A percentile compares a stretch with the other conserved stretches of the same genome.
Evolutionary conservation across 345 rosid genomes (phyloP).

Genomic region (Aethionema arabicum): DNA sequence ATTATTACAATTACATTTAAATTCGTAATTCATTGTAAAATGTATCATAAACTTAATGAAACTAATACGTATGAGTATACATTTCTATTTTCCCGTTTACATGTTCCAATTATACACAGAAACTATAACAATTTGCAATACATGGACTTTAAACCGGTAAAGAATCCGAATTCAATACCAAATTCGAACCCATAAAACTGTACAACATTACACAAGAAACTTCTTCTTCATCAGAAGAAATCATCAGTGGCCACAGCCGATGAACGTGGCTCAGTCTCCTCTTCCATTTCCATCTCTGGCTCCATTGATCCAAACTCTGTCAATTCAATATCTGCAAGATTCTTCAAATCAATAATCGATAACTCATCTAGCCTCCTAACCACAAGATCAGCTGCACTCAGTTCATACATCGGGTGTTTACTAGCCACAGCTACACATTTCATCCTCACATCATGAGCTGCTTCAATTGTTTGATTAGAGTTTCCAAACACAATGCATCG

Average conservation of each 20-base stretch:
- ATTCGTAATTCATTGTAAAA: no score
- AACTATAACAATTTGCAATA: constrained; percentile 17
- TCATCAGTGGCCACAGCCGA: constrained; percentile 59
- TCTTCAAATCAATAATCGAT: constrained; percentile 86
- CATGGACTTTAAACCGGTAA: constrained; percentile 14
- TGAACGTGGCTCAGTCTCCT: constrained; percentile 45
- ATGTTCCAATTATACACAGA: constrained; percentile 41
- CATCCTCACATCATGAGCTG: constrained; percentile 92
- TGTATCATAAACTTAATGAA: no score
- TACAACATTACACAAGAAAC: constrained; percentile 43
- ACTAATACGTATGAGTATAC: constrained; percentile 16
- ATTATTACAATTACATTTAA: no score
- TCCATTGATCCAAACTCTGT: constrained; percentile 61
- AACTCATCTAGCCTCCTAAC: constrained; percentile 79
- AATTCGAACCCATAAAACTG: constrained; percentile 42
- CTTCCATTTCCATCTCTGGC: constrained; percentile 71
- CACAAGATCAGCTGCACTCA: constrained; percentile 90
- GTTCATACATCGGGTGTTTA: constrained; percentile 88
- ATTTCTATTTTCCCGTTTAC: constrained; percentile 21
- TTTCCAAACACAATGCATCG: constrained; percentile 96
- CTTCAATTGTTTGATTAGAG: constrained; percentile 89
- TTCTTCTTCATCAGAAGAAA: constrained; percentile 55
- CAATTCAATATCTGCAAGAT: constrained; percentile 75
- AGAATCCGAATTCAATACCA: constrained; percentile 27
- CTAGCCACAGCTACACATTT: constrained; percentile 97